Evolutionary conservation across 495 filamentous ascomycete genomes (phyloP), one percentile per base, ranked within the genome.

Genomic region (Aspergillus campestris): DNA sequence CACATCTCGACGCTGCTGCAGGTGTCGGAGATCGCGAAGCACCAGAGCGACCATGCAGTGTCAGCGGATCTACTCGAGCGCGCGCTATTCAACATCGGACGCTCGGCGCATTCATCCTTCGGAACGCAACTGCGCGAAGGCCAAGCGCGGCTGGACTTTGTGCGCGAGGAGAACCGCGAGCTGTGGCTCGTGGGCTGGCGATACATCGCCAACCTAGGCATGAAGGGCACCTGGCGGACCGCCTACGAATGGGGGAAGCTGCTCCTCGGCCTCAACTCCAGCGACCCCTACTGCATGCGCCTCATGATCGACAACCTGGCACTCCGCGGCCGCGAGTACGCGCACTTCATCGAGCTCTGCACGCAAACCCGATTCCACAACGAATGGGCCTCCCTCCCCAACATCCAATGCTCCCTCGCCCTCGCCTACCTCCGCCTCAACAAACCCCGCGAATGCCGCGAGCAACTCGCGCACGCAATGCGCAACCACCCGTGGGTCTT

Each of bases 161-260:
- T 70, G 13, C 69, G 86, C 24, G 78, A 79, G 7, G 89, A 92
- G 62, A 97, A 96, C 57, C 78, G 92, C 34, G 91, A 99, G 58
- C 79, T 99, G 40, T 96, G 81, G 80, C 79, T 96, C 36, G 84
- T 88, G 15, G 82, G 78, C n/a, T 92, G 83, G 74, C 80, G 89
- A 50, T 95, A 95, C 51, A 82, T 95, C 55, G 76, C 73, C 43
- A 87, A 86, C 47, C 72, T 97, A 8, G 74, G 83, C 8, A 83
- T 86, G 75, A 89, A 92, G 54, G 89, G 90, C n/a, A 95, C 90
- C 10, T 94, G 86, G 74, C 77, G 89, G 28, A 97, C 92, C 1
- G 86, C 87, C 0, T 83, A 89, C 38, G 94, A 97, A 62, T 99
- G 90, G 88, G 77, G 83, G 6, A 95, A 94, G 62, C 66, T 97